Percentiles rank a stretch among this genome's conserved stretches.
These are phyloP conservation scores for Saccharomycopsis schoenii DNA, from an alignment of 805 yeast genomes.

Conservation along the genomic window DNA sequence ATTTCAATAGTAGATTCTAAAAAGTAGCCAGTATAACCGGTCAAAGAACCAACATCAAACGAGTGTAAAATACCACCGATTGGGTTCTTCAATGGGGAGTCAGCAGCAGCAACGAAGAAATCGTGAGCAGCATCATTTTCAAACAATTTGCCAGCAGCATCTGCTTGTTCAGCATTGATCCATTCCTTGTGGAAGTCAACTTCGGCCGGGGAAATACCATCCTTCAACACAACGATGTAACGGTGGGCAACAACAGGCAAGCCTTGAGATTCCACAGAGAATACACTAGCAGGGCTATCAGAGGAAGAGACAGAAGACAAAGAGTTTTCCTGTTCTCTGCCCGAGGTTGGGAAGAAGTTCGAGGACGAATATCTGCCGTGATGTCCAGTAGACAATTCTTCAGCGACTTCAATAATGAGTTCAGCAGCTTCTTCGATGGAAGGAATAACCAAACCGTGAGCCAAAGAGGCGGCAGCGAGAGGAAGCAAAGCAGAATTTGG, in stretches of 20 bases:
- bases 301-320: slow-evolving; percentile 17
- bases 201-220: slow-evolving; percentile 42
- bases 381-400: slow-evolving; percentile 8
- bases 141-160: slow-evolving; percentile 29
- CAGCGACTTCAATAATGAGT: slow-evolving; percentile 5
- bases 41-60: slow-evolving; percentile 47
- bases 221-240: slow-evolving; percentile 81
- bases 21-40: slow-evolving; percentile 84
- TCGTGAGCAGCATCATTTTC: slow-evolving; percentile 27
- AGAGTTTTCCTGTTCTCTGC: not conserved
- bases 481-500: slow-evolving; percentile 24
- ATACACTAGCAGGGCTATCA: slow-evolving; percentile 34
- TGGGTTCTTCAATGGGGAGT: slow-evolving; percentile 19
- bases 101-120: slow-evolving; percentile 29
- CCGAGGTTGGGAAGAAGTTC: not conserved
- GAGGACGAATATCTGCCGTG: not conserved
- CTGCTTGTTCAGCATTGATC: slow-evolving; percentile 46
- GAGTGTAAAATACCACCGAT: slow-evolving; percentile 18
- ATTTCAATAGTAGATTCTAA: slow-evolving; percentile 63
- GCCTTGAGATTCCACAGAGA: slow-evolving; percentile 34
- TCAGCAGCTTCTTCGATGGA: slow-evolving; percentile 28
- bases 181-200: slow-evolving; percentile 57
- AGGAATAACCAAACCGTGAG: slow-evolving; percentile 57
- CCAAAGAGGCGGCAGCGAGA: slow-evolving; percentile 30
- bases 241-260: slow-evolving; percentile 53